Evolutionary conservation across 805 yeast genomes (phyloP).

Genomic region (Candida manassasensis): DNA sequence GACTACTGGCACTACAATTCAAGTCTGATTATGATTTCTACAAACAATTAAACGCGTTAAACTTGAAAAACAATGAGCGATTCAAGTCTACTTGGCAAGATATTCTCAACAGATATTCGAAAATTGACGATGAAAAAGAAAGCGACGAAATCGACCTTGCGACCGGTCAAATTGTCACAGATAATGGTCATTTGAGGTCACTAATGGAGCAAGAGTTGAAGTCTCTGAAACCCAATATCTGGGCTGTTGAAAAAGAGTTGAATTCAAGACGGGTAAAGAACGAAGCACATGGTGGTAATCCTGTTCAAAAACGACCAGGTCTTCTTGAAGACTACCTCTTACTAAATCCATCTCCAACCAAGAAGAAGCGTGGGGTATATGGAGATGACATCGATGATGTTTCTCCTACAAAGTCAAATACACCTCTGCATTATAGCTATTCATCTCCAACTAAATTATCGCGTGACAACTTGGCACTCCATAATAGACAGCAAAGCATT

Average conservation of each 20-base stretch:
- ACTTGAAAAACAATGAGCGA: conserved; percentile 9
- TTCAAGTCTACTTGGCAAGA: conserved; percentile 42
- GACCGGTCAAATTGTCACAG: conserved; percentile 60
- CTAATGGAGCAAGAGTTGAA: conserved; percentile 16
- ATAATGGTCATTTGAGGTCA: conserved; percentile 65
- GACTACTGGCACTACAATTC: neutral
- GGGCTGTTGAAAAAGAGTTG: conserved; percentile 28
- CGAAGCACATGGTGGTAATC: conserved; percentile 4
- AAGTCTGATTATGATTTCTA: neutral
- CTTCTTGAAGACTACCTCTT: conserved; percentile 19
- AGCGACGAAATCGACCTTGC: conserved; percentile 63
- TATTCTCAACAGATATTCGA: conserved; percentile 49
- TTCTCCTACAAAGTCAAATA: conserved; percentile 5
- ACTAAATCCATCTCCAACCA: conserved; percentile 27
- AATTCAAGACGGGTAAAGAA: conserved; percentile 8
- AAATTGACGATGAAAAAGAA: conserved; percentile 43
- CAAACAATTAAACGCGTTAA: neutral
- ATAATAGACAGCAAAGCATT: neutral
- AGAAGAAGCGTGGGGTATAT: conserved; percentile 12
- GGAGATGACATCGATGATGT: conserved; percentile 4
- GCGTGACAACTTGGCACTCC: neutral
- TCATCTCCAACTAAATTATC: neutral
- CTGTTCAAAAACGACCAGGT: conserved; percentile 4
- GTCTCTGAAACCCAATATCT: conserved; percentile 18
- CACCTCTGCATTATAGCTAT: neutral